phyloP scores from a whole-genome alignment of 2,329 filamentous ascomycete species.

The Botrytis aclada region DNA sequence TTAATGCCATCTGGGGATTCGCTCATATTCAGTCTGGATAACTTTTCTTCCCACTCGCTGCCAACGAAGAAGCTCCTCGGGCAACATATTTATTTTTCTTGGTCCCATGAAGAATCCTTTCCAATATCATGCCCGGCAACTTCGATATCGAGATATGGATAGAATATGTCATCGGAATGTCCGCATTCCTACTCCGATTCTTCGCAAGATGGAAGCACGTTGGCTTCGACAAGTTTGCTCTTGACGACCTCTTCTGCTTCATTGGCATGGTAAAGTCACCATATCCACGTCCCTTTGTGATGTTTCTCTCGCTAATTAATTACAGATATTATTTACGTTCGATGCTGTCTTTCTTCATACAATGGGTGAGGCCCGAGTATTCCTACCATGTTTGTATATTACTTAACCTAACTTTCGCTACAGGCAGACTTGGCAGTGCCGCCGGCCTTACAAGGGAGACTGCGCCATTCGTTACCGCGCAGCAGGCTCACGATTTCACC shows the following conservation, averaged over 20 bases:
- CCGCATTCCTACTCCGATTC: neutral
- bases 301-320: neutral
- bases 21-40: neutral
- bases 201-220: constrained; percentile 4
- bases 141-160: neutral
- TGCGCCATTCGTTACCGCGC: neutral
- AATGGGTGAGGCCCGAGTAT: neutral
- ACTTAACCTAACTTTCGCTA: neutral
- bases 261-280: neutral
- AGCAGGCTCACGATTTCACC: neutral
- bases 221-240: constrained; percentile 1
- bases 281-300: neutral
- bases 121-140: neutral
- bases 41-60: neutral
- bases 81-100: too few relatives aligned
- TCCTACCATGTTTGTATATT: neutral
- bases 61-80: neutral
- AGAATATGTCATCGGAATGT: neutral
- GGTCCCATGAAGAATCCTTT: neutral
- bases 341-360: neutral
- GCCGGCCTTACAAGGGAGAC: neutral
- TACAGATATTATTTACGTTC: neutral
- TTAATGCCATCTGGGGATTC: neutral
- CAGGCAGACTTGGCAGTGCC: neutral
- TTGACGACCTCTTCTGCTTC: neutral